Evolutionary conservation across 345 rosid species (phyloP), one percentile per base, ranked within the genome.

Genomic region (Laguncularia racemosa): DNA sequence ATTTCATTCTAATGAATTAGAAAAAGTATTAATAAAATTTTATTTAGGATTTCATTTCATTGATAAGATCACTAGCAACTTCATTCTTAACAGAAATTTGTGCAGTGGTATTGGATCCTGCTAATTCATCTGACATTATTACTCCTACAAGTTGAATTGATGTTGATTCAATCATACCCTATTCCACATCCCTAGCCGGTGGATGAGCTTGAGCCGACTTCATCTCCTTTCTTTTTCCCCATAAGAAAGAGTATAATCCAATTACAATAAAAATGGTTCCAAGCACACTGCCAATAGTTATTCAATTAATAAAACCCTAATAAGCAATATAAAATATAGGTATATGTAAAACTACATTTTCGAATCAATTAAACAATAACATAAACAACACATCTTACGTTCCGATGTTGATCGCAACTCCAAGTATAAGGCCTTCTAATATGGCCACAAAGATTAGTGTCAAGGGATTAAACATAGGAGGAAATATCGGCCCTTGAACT

Each of bases 401-500:
- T 56, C 81, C 84, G 12, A 71, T 57, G 16, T 56, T 58, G 59
- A 81, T 67, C 0, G 54, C 40, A n/a, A 60, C 48, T 14, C 78
- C 76, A 2, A 81, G 66, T 16, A 81, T 0, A 9, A 76, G 58
- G 55, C 77, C 72, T 44, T 71, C 81, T 14, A 66, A 62, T 13
- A 82, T 9, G 16, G 75, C 55, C n/a, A 76, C 69, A 46, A 82
- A 78, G 17, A 78, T 61, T 2, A 78, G 65, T 3, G 74, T 46
- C 49, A 82, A 48, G 0, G 84, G 87, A 20, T 76, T 78, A 66
- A 82, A 82, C 84, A 81, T 82, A 0, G 87, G 28, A 8, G 84
- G 80, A 55, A 69, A 82, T 52, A 75, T 70, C 6, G 82, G 87
- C n/a, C 84, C 88, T 53, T 70, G 70, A 21, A 52, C 69, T 16